These are phyloP conservation scores for Bolboschoenoplectus hybrid DNA, from an alignment of 202 grass and related monocot genomes.

Conservation along the genomic window DNA sequence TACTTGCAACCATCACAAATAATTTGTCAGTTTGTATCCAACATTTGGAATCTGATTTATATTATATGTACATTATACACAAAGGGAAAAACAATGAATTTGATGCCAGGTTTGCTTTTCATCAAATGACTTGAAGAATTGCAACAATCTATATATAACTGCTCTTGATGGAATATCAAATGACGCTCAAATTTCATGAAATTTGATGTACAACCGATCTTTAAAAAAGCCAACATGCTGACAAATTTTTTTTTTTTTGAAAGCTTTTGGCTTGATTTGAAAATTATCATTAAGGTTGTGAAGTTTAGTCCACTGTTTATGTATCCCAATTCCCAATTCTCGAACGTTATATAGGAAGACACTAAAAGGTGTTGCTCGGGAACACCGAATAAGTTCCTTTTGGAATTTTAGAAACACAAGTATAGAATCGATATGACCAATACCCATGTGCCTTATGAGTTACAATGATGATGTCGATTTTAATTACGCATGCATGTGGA, in stretches of 20 bases:
- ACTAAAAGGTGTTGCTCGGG: not conserved
- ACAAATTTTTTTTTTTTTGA: not conserved
- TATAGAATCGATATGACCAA: not conserved
- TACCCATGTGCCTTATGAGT: not conserved
- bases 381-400: not conserved
- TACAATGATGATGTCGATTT: not conserved
- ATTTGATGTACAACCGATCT: conserved; percentile 1
- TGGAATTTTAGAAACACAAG: not conserved
- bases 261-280: not conserved
- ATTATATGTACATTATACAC: not conserved
- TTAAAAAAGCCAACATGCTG: not conserved
- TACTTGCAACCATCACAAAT: not conserved
- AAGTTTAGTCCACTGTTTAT: not conserved
- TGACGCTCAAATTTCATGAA: not conserved
- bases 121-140: not conserved
- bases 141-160: not conserved
- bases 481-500: not conserved
- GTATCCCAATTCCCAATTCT: no score
- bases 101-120: not conserved
- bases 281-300: not conserved
- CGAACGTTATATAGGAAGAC: not conserved
- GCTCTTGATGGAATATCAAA: not conserved
- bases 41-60: not conserved
- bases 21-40: not conserved
- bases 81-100: not conserved